Base-by-base conservation (phyloP, 2,329 filamentous ascomycete genomes). In the Colletotrichum lentis region DNA sequence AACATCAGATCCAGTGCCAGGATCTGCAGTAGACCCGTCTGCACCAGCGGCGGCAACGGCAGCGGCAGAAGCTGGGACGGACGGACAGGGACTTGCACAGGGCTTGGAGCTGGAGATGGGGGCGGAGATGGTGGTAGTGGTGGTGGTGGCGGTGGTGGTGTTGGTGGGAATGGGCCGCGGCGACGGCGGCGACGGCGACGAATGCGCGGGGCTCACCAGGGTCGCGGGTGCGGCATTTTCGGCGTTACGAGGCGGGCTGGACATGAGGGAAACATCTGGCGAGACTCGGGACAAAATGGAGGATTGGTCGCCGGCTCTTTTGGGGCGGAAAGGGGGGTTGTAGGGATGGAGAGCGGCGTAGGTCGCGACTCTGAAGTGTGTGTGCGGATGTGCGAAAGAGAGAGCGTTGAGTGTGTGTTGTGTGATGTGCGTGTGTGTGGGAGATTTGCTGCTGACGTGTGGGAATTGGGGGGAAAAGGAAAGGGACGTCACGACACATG, bases 241-340 rank as follows among this genome's bases (percentile, higher is more conserved):
- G 79, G 78, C 77, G 76, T 80, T 77, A 77, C 76, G 77, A 77
- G 79, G 79, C 80, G 80, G 79, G 76, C 77, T 84, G 80, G 84
- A 87, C 85, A 87, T 87, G 85, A 83, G 84, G 80, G 79, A 78
- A 80, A 84, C 85, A 87, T 87, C 79, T 82, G 83, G 81, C 80
- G 77, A 72, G 69, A 69, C 67, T 71, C 62, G 64, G 63, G 60
- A 70, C 64, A 69, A 24, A 73, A 73, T 74, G 73, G 72, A 73
- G 72, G 65, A 70, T 72, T 73, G 73, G 73, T 74, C 72, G 70
- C 72, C 70, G 62, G 64, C 58, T 67, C 70, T 52, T 54, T 62
- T 20, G 47, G 54, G 56, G 69, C 62, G 64, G 52, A 27, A 59
- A 69, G 44, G 49, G 67, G 58, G 65, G 56, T 64, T 47, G 53